Evolutionary conservation across 139 green algal genomes (phyloP).

Genomic region (Chlorella sp.): DNA sequence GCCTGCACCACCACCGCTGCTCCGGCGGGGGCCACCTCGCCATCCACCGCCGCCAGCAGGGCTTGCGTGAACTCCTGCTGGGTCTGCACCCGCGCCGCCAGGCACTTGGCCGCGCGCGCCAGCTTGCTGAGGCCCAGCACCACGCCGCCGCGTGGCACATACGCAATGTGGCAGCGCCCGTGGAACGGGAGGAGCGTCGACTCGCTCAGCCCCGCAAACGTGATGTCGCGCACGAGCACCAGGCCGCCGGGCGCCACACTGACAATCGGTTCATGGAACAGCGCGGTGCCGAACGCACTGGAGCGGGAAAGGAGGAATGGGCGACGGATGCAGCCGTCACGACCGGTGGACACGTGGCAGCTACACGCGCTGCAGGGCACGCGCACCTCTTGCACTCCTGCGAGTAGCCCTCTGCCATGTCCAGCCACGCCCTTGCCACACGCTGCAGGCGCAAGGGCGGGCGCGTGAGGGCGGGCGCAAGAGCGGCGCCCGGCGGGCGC

Average conservation of each 20-base stretch:
- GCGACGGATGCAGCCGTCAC: neutral
- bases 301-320: neutral
- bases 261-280: slow-evolving; percentile 83
- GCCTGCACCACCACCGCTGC: slow-evolving; percentile 72
- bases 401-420: slow-evolving; percentile 69
- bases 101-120: slow-evolving; percentile 76
- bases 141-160: slow-evolving; percentile 77
- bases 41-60: slow-evolving; percentile 57
- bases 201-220: slow-evolving; percentile 82
- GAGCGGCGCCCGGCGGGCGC: neutral
- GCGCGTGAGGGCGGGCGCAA: neutral
- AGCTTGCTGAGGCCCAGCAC: slow-evolving; percentile 89
- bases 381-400: slow-evolving; percentile 57
- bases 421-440: slow-evolving; percentile 89
- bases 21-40: slow-evolving; percentile 47
- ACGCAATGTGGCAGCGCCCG: slow-evolving; percentile 89
- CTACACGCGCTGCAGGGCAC: neutral
- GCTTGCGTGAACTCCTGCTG: slow-evolving; percentile 58
- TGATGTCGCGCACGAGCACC: slow-evolving; percentile 91
- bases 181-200: slow-evolving; percentile 90
- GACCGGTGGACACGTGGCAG: neutral
- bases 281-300: slow-evolving; percentile 70
- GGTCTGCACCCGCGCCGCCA: slow-evolving; percentile 74
- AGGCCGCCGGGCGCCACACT: slow-evolving; percentile 44
- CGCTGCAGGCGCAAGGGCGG: slow-evolving; percentile 55